Evolutionary conservation across 2,329 filamentous ascomycete genomes (phyloP).

Genomic region (Hirsutella minnesotensis): DNA sequence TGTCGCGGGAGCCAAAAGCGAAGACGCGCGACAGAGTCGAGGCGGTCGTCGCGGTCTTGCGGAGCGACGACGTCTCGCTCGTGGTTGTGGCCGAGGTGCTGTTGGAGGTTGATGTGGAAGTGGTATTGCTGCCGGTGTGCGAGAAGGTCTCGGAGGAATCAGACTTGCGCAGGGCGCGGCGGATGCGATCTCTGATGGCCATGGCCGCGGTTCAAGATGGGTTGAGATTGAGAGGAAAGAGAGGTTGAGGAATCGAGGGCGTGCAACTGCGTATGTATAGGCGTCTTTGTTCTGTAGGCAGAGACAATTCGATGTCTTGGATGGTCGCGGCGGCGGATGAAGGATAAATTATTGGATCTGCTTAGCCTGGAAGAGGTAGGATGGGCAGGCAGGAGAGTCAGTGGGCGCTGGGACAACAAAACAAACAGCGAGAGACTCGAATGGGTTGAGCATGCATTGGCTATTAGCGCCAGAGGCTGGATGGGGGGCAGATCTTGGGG

Average conservation of each 20-base stretch:
- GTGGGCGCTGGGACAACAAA: background rate
- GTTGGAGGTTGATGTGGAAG: constrained; percentile 15
- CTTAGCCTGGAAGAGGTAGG: background rate
- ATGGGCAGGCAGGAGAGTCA: no score
- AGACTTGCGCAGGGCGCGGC: constrained; percentile 27
- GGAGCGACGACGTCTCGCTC: constrained; percentile 17
- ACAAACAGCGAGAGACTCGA: background rate
- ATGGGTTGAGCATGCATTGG: background rate
- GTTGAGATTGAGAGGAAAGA: no score
- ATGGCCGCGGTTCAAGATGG: constrained; percentile 13
- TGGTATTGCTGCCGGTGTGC: constrained; percentile 18
- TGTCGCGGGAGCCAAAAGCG: constrained; percentile 15
- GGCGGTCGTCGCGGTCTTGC: constrained; percentile 15
- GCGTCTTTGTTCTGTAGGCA: no score
- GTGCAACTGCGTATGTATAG: no score
- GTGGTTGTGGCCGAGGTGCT: constrained; percentile 11
- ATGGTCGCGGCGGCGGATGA: no score
- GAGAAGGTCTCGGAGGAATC: constrained; percentile 18
- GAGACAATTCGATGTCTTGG: no score
- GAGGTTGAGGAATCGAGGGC: no score
- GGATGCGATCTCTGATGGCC: constrained; percentile 30
- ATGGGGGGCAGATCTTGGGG: background rate
- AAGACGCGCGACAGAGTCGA: constrained; percentile 18
- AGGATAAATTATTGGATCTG: no score
- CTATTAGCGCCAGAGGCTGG: background rate